A percentile compares a stretch with the other conserved stretches of the same genome.
Conservation (phyloP, 208 protist species). For the Leptomonas seymouri region DNA sequence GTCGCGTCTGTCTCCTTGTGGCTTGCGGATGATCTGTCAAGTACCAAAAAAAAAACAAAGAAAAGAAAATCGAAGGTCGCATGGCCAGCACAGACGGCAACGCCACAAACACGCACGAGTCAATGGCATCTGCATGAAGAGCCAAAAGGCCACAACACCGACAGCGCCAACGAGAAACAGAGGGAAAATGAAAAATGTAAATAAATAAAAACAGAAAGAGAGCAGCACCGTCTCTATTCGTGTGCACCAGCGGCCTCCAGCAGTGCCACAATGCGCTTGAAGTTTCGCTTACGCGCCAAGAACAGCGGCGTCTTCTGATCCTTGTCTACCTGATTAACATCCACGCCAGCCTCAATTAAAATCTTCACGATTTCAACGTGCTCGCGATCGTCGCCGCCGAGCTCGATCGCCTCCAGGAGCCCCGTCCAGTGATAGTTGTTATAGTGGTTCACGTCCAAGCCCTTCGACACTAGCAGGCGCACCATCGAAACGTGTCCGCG, state of each 20-base stretch:
- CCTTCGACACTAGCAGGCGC: conserved; percentile 42
- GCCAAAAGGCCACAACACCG: no score
- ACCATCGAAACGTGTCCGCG: conserved; percentile 52
- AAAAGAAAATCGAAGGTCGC: no score
- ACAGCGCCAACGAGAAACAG: not conserved
- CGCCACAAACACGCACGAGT: no score
- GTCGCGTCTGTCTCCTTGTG: no score
- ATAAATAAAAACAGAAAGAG: not conserved
- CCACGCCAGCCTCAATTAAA: conserved; percentile 46
- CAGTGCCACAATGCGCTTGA: conserved; percentile 49
- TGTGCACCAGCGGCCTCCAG: conserved; percentile 48
- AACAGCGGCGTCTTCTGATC: conserved; percentile 49
- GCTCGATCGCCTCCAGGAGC: conserved; percentile 46
- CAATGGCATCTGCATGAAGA: no score
- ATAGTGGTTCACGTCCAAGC: conserved; percentile 49
- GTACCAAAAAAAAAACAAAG: no score
- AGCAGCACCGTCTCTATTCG: conserved; percentile 12
- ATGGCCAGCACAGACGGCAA: no score
- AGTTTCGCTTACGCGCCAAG: conserved; percentile 44
- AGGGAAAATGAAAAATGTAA: conserved; percentile 5
- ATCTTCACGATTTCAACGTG: conserved; percentile 64
- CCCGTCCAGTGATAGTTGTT: conserved; percentile 47
- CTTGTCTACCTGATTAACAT: conserved; percentile 49
- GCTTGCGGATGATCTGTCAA: no score
- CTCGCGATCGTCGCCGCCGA: conserved; percentile 60